Conservation (phyloP, 352 stramenopile genomes). For the Pilasporangium apinafurcum region DNA sequence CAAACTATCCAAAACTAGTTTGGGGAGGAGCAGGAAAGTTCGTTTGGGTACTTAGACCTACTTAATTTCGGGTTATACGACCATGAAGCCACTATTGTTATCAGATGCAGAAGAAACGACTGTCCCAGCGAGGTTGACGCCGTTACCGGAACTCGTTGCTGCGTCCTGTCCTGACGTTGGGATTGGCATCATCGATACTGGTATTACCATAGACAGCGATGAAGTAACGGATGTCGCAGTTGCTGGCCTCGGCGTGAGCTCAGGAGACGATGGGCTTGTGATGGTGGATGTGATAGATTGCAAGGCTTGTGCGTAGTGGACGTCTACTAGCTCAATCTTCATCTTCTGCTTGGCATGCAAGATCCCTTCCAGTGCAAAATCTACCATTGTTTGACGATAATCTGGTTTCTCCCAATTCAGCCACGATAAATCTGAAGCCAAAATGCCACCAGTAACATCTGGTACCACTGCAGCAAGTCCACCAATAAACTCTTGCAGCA, state of each 20-base stretch:
- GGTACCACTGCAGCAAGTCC: conserved; percentile 38
- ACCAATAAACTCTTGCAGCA: conserved; percentile 55
- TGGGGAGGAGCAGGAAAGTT: too few species aligned
- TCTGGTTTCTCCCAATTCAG: conserved; percentile 67
- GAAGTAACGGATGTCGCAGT: neutral
- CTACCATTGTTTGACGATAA: conserved; percentile 48
- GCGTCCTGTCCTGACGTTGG: conserved; percentile 10
- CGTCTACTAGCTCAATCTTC: conserved; percentile 53
- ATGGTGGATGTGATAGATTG: conserved; percentile 3
- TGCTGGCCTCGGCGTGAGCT: neutral
- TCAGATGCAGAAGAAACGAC: neutral
- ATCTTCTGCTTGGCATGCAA: conserved; percentile 62
- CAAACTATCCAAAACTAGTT: too few species aligned
- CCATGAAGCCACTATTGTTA: conserved; percentile 18
- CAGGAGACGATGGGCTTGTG: neutral
- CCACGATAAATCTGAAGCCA: conserved; percentile 28
- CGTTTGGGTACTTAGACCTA: neutral
- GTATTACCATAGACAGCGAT: neutral
- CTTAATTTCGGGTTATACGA: conserved; percentile 12
- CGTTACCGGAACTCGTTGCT: neutral
- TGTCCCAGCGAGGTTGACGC: neutral
- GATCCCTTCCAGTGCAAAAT: conserved; percentile 61
- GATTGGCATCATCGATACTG: neutral
- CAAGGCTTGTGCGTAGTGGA: conserved; percentile 23
- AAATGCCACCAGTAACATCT: conserved; percentile 16